Evolutionary conservation across 2,329 filamentous ascomycete species (phyloP), one percentile per base, ranked within the genome.

Genomic region (Niveomyces coronatus): DNA sequence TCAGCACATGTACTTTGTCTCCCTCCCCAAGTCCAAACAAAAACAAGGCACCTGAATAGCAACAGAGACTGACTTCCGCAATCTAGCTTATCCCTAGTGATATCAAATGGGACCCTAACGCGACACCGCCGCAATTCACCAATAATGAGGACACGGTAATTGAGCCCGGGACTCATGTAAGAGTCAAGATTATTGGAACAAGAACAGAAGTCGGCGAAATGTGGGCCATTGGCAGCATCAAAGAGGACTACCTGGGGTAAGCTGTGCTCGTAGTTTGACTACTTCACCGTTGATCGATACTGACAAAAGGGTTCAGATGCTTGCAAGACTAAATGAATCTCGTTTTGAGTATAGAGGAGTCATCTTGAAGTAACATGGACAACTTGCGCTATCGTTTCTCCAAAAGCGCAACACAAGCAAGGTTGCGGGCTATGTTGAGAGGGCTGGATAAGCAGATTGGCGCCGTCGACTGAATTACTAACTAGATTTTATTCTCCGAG

Each of bases 161-260:
- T 53, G 88, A 96, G 63, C 86, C 87, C 43, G 86, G 87, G 33
- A 93, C 88, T 13, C 89, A 94, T 51, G 78, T 98, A 46, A 84
- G 91, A 32, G 77, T 96, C 47, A 95, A 95, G 65, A 81, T 98
- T 46, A 85, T 95, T 51, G 91, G 91, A 61, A 84, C 89, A 35
- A 78, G 93, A 61, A 88, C 85, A 47, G 91, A 96, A 58, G 85
- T 96, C 36, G 86, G 85, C 45, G 82, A 85, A 57, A 94, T 98
- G 75, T 95, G 84, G 72, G 91, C 89, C 26, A 94, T 98, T 59
- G 91, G 88, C 44, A 96, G 86, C 49, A 95, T 98, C 66, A 94
- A 94, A 64, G 89, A 82, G 55, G 78, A 82, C 54, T 82, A 79
- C 53, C 68, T 82, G 28, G 78, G 78, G 78, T 81, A 68, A 48